Evolutionary conservation across 192 early-diverging fungal species (phyloP).

Genomic region (Coemansia sp.): DNA sequence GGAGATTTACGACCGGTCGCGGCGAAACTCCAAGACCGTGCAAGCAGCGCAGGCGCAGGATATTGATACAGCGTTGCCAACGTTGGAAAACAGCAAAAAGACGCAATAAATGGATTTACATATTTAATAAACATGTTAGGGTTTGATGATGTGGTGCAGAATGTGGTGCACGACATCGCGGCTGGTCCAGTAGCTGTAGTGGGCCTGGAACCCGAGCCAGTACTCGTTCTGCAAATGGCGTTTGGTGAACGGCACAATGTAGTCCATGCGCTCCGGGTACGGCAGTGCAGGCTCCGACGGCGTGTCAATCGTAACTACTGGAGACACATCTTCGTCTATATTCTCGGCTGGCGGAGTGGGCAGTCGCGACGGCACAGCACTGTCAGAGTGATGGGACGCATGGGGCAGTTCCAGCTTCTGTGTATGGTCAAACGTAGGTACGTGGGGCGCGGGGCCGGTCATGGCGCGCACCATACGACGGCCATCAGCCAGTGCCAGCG

Average conservation of each 20-base stretch:
- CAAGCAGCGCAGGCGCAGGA: constrained; percentile 65
- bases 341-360: background rate
- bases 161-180: constrained; percentile 48
- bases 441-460: background rate
- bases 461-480: constrained; percentile 12
- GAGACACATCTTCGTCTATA: background rate
- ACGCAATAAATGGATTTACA: constrained; percentile 1
- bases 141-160: constrained; percentile 32
- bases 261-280: constrained; percentile 53
- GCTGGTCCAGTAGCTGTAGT: constrained; percentile 54
- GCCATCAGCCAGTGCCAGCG: constrained; percentile 18
- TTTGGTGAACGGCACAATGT: constrained; percentile 49
- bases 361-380: background rate
- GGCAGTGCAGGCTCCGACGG: constrained; percentile 15
- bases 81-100: constrained; percentile 31
- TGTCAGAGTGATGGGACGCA: background rate
- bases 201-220: constrained; percentile 52
- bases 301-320: background rate
- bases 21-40: constrained; percentile 62
- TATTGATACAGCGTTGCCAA: constrained; percentile 54
- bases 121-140: too few species aligned
- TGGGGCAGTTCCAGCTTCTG: background rate
- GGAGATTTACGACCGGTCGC: constrained; percentile 63
- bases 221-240: constrained; percentile 52
- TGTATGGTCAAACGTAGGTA: background rate